phyloP scores from a whole-genome alignment of 2,329 filamentous ascomycete species.

The Septoria petroselini region DNA sequence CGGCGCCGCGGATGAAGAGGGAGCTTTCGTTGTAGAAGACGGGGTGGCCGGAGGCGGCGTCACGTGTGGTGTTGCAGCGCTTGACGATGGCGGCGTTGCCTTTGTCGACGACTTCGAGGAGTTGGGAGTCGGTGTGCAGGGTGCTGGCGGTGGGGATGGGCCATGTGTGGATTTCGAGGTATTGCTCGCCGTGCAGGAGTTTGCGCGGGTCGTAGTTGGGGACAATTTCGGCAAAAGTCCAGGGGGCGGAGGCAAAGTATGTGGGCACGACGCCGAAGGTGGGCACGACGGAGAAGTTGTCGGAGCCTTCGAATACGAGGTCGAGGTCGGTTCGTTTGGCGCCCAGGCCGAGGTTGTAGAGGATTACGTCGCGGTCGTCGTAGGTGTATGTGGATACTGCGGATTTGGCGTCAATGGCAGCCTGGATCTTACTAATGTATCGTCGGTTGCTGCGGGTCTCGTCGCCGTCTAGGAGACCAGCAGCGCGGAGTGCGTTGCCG shows the following conservation, averaged over 20 bases:
- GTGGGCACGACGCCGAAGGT: slow-evolving; percentile 91
- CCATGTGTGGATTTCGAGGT: slow-evolving; percentile 86
- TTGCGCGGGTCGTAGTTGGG: slow-evolving; percentile 98
- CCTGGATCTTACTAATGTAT: slow-evolving; percentile 70
- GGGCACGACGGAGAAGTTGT: slow-evolving; percentile 88
- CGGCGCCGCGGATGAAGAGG: slow-evolving; percentile 86
- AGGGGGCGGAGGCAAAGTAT: slow-evolving; percentile 78
- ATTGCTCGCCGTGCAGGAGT: slow-evolving; percentile 97
- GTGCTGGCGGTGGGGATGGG: slow-evolving; percentile 81
- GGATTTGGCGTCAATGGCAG: slow-evolving; percentile 57
- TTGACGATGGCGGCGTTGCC: slow-evolving; percentile 82
- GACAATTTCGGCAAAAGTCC: slow-evolving; percentile 74
- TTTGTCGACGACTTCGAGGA: slow-evolving; percentile 95
- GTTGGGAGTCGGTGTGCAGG: slow-evolving; percentile 70
- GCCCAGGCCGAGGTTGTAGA: slow-evolving; percentile 88
- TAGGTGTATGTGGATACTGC: slow-evolving; percentile 51
- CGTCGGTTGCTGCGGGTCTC: slow-evolving; percentile 32
- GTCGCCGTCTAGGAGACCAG: slow-evolving; percentile 53
- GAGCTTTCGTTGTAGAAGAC: slow-evolving; percentile 95
- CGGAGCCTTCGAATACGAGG: slow-evolving; percentile 83
- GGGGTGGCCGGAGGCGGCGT: slow-evolving; percentile 78
- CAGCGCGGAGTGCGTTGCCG: slow-evolving; percentile 41
- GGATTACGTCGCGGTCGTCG: slow-evolving; percentile 79
- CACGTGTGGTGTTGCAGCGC: slow-evolving; percentile 73
- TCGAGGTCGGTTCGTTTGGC: slow-evolving; percentile 84